phyloP scores from a whole-genome alignment of 495 filamentous ascomycete species.

The Penicillium maclennaniae region DNA sequence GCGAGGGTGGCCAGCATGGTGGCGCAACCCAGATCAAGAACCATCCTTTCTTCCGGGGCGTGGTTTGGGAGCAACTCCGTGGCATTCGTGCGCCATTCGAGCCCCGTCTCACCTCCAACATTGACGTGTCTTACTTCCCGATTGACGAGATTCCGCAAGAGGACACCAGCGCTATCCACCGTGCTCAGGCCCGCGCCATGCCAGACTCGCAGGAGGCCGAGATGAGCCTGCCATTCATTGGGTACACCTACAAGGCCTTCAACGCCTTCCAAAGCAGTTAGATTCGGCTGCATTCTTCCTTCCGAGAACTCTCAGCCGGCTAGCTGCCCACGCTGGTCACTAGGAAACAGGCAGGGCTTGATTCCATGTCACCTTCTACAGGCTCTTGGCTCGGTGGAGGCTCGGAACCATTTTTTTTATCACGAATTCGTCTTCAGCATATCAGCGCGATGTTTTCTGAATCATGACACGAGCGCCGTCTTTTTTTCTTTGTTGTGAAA shows the following conservation, averaged over 20 bases:
- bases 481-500: conserved; percentile 23
- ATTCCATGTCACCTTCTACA: conserved; percentile 21
- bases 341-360: conserved; percentile 40
- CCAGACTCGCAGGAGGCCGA: conserved; percentile 67
- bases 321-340: not conserved
- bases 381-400: not conserved
- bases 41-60: conserved; percentile 94
- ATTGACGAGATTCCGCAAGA: conserved; percentile 96
- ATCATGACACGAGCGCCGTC: conserved; percentile 39
- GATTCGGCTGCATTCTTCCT: not conserved
- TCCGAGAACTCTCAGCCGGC: conserved; percentile 10
- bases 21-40: conserved; percentile 84
- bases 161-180: conserved; percentile 69
- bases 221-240: conserved; percentile 94
- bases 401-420: conserved; percentile 17
- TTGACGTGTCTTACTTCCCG: conserved; percentile 98
- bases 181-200: conserved; percentile 60
- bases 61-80: conserved; percentile 87
- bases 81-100: conserved; percentile 93
- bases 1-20: conserved; percentile 63
- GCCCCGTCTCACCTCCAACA: conserved; percentile 81
- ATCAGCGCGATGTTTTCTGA: conserved; percentile 38
- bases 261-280: conserved; percentile 63
- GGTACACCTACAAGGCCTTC: conserved; percentile 98
- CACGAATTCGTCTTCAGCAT: conserved; percentile 36